These are phyloP conservation scores for Pseudozyma hubeiensis DNA, from an alignment of 1,284 basidiomycete genomes.

Conservation along the genomic window DNA sequence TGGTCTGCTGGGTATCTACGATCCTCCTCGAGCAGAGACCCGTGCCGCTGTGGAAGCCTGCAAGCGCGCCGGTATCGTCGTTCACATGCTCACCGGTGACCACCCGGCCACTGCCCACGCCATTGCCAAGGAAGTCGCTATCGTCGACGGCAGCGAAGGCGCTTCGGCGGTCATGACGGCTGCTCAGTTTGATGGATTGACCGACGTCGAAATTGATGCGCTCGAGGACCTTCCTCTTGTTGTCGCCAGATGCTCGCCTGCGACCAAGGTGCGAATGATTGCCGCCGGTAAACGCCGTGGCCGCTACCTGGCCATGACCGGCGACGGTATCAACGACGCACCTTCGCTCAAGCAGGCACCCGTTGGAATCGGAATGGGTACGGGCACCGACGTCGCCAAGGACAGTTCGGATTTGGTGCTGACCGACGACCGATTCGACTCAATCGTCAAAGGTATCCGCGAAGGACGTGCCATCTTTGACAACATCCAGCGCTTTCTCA, in stretches of 20 bases:
- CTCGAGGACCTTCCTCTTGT: constrained; percentile 56
- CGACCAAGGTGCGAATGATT: constrained; percentile 65
- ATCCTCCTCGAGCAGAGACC: constrained; percentile 62
- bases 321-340: constrained; percentile 75
- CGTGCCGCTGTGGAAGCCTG: constrained; percentile 60
- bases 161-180: constrained; percentile 56
- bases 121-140: constrained; percentile 59
- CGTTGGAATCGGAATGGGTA: constrained; percentile 77
- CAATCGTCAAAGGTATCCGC: constrained; percentile 59
- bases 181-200: constrained; percentile 55
- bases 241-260: constrained; percentile 61
- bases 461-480: constrained; percentile 64
- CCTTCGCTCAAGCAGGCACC: constrained; percentile 73
- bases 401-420: constrained; percentile 69
- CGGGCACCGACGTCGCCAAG: constrained; percentile 79
- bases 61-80: constrained; percentile 58
- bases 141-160: constrained; percentile 53
- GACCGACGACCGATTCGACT: constrained; percentile 61
- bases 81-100: constrained; percentile 64
- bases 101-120: constrained; percentile 60
- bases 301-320: constrained; percentile 58
- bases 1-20: constrained; percentile 63
- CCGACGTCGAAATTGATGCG: constrained; percentile 56
- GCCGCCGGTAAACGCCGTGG: constrained; percentile 54
- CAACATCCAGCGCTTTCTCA: constrained; percentile 64